Conservation (phyloP, 208 protist species). For the Crithidia bombi region DNA sequence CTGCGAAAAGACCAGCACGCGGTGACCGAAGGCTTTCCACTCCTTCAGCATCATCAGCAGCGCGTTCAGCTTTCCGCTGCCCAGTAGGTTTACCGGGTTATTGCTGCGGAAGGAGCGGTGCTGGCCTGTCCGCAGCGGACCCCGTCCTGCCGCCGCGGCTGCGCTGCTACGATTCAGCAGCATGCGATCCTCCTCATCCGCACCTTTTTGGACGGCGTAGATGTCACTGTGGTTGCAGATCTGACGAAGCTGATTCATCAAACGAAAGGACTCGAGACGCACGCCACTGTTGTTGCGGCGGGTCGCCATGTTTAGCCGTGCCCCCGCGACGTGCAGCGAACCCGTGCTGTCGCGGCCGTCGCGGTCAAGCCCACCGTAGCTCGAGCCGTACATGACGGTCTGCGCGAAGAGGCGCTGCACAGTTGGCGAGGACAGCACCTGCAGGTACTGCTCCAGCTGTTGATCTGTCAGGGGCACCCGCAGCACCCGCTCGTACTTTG, state of each 20-base stretch:
- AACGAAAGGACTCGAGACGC: slow-evolving; percentile 62
- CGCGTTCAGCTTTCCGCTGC: slow-evolving; percentile 94
- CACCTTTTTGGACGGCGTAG: slow-evolving; percentile 49
- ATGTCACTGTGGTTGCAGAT: slow-evolving; percentile 87
- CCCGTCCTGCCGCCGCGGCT: background rate
- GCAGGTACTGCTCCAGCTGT: slow-evolving; percentile 93
- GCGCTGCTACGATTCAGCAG: slow-evolving; percentile 14
- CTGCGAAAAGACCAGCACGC: slow-evolving; percentile 98
- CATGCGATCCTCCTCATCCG: slow-evolving; percentile 39
- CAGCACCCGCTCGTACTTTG: slow-evolving; percentile 97
- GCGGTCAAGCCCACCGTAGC: slow-evolving; percentile 50
- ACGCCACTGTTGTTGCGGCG: slow-evolving; percentile 37
- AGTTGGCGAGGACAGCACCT: slow-evolving; percentile 81
- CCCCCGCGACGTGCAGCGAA: slow-evolving; percentile 62
- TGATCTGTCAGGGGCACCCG: slow-evolving; percentile 94
- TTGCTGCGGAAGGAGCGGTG: slow-evolving; percentile 72
- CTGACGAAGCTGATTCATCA: slow-evolving; percentile 79
- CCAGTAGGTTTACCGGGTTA: slow-evolving; percentile 52
- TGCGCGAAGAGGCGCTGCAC: slow-evolving; percentile 69
- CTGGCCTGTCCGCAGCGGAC: slow-evolving; percentile 8
- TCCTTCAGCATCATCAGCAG: slow-evolving; percentile 90
- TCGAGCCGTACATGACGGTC: slow-evolving; percentile 31
- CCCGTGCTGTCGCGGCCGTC: slow-evolving; percentile 67
- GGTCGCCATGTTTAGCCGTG: slow-evolving; percentile 51
- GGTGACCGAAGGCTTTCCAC: slow-evolving; percentile 93